Conservation (phyloP, 2,329 filamentous ascomycete genomes). For the Grosmannia serpens region DNA sequence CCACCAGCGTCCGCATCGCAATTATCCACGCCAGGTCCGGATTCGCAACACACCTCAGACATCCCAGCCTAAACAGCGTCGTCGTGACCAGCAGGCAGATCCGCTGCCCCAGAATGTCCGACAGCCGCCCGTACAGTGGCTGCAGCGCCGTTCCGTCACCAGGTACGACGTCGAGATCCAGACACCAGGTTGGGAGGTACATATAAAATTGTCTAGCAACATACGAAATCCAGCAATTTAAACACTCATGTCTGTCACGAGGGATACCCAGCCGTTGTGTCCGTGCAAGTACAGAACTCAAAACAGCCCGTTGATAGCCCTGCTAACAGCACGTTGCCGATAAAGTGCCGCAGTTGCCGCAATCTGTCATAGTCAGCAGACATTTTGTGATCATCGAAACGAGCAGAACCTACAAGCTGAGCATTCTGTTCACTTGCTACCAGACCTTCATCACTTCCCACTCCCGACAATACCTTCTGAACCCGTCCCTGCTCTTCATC, state of each 20-base stretch:
- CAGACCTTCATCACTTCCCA: not conserved
- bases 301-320: not conserved
- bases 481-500: not conserved
- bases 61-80: conserved; percentile 21
- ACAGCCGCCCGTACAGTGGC: conserved; percentile 49
- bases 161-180: conserved; percentile 42
- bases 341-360: not conserved
- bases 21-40: conserved; percentile 41
- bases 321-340: not conserved
- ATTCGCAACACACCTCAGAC: conserved; percentile 42
- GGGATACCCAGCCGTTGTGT: not conserved
- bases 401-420: not conserved
- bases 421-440: not conserved
- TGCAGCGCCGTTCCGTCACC: conserved; percentile 49
- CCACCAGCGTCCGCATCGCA: conserved; percentile 31
- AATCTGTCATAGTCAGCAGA: not conserved
- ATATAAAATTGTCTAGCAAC: no score
- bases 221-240: no score
- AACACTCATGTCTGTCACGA: no score
- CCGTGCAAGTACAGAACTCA: not conserved
- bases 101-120: conserved; percentile 52
- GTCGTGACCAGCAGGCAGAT: conserved; percentile 49
- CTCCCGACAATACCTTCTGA: not conserved
- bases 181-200: conserved; percentile 30
- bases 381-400: not conserved